These are phyloP conservation scores for Globisporangium heterothallicum DNA, from an alignment of 352 stramenopile species.

Conservation along the genomic window DNA sequence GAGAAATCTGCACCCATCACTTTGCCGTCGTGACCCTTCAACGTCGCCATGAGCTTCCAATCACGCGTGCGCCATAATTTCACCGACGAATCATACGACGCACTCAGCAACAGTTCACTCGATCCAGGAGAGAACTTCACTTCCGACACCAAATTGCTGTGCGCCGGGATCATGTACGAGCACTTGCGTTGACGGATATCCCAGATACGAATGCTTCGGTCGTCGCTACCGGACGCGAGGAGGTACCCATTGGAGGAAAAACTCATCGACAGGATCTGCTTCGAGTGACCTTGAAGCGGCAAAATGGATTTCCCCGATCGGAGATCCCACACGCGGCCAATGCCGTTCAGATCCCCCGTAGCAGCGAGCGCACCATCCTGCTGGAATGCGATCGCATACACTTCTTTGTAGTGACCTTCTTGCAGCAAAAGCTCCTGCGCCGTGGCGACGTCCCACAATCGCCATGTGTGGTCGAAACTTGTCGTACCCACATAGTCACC, in stretches of 20 bases:
- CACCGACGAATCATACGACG: slow-evolving; percentile 92
- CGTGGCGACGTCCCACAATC: slow-evolving; percentile 96
- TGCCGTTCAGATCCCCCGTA: slow-evolving; percentile 93
- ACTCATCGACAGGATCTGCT: slow-evolving; percentile 92
- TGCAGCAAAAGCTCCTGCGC: slow-evolving; percentile 91
- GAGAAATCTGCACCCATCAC: slow-evolving; percentile 92
- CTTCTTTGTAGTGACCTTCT: slow-evolving; percentile 94
- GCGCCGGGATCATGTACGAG: slow-evolving; percentile 91
- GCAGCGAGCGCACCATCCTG: slow-evolving; percentile 89
- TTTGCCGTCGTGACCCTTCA: slow-evolving; percentile 93
- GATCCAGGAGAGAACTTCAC: slow-evolving; percentile 79
- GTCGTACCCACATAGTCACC: slow-evolving; percentile 91
- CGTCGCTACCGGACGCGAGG: slow-evolving; percentile 92
- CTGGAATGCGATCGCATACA: slow-evolving; percentile 96
- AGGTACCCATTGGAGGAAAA: slow-evolving; percentile 93
- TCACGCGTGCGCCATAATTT: slow-evolving; percentile 94
- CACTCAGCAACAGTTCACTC: slow-evolving; percentile 87
- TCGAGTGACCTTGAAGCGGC: slow-evolving; percentile 90
- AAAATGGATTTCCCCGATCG: slow-evolving; percentile 92
- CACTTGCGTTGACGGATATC: slow-evolving; percentile 91
- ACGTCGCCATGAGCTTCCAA: slow-evolving; percentile 86
- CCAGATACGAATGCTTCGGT: slow-evolving; percentile 96
- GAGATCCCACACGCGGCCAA: slow-evolving; percentile 95
- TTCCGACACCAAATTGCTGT: slow-evolving; percentile 93
- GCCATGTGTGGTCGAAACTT: slow-evolving; percentile 96